Evolutionary conservation across 176 grass and related monocot genomes (phyloP).

Genomic region (Bromus sterilis): DNA sequence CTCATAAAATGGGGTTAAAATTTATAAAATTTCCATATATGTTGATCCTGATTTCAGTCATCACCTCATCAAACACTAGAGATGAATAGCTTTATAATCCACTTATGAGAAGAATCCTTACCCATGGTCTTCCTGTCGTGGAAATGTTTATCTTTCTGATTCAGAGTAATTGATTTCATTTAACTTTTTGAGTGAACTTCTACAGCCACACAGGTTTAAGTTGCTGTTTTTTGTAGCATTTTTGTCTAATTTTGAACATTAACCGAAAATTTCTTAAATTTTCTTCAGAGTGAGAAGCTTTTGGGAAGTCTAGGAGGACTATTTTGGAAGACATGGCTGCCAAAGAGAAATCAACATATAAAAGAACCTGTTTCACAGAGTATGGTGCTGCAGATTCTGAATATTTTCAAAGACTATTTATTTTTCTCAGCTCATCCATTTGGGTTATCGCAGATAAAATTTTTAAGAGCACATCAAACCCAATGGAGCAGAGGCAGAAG

Average conservation of each 20-base stretch:
- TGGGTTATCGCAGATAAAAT: conserved; percentile 32
- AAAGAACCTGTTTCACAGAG: conserved; percentile 54
- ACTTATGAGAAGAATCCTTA: background rate
- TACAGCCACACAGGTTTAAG: background rate
- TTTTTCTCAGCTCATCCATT: conserved; percentile 9
- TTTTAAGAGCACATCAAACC: conserved; percentile 22
- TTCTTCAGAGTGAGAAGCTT: conserved; percentile 83
- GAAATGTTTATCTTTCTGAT: background rate
- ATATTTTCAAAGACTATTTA: background rate
- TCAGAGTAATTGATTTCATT: background rate
- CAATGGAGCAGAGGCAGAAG: no score
- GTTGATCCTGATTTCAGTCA: background rate
- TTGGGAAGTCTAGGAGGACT: conserved; percentile 83
- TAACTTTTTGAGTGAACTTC: background rate
- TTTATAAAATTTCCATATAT: background rate
- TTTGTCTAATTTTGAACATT: background rate
- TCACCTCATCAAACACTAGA: conserved; percentile 2
- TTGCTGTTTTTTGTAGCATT: background rate
- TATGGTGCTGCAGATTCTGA: no score
- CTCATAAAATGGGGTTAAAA: background rate
- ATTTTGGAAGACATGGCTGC: conserved; percentile 83
- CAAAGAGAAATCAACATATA: conserved; percentile 77
- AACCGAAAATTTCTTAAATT: background rate
- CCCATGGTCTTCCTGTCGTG: background rate
- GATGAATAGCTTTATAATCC: background rate